Conservation (phyloP, 1,284 basidiomycete species). For the Malassezia psittaci region DNA sequence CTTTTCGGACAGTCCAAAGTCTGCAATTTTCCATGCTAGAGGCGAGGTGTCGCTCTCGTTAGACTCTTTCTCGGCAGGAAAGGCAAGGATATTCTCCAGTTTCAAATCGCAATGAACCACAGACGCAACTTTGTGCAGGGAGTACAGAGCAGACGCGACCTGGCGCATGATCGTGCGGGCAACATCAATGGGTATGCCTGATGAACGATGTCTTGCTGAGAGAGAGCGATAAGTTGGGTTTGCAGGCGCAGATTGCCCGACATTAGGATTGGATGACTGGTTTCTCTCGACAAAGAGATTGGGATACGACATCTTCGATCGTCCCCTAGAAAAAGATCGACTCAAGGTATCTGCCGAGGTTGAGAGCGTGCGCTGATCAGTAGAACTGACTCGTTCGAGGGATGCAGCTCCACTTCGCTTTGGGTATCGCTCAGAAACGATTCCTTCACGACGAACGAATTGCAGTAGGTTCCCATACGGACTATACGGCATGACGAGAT, state of each 20-base stretch:
- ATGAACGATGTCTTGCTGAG: not conserved
- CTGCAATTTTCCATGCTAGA: constrained; percentile 50
- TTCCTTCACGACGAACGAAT: constrained; percentile 4
- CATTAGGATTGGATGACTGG: not conserved
- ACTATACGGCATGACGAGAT: constrained; percentile 9
- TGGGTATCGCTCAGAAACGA: not conserved
- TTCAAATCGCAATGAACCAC: constrained; percentile 55
- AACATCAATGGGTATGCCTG: not conserved
- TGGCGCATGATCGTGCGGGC: constrained; percentile 10
- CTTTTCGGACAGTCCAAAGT: constrained; percentile 52
- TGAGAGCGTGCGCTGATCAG: too few relatives aligned
- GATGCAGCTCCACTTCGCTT: not conserved
- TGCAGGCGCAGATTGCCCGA: not conserved
- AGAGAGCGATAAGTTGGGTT: not conserved
- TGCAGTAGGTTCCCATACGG: constrained; percentile 1
- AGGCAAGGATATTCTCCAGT: constrained; percentile 55
- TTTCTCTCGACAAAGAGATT: too few relatives aligned
- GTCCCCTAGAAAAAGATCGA: not conserved
- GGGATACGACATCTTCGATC: too few relatives aligned
- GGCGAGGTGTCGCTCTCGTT: not conserved
- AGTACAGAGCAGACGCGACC: constrained; percentile 2
- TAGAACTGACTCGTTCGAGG: not conserved
- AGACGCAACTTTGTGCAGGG: constrained; percentile 7
- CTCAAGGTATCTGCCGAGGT: not conserved
- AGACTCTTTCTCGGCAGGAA: constrained; percentile 51